phyloP scores from a whole-genome alignment of 2,329 filamentous ascomycete genomes.

The Aspergillus persii region DNA sequence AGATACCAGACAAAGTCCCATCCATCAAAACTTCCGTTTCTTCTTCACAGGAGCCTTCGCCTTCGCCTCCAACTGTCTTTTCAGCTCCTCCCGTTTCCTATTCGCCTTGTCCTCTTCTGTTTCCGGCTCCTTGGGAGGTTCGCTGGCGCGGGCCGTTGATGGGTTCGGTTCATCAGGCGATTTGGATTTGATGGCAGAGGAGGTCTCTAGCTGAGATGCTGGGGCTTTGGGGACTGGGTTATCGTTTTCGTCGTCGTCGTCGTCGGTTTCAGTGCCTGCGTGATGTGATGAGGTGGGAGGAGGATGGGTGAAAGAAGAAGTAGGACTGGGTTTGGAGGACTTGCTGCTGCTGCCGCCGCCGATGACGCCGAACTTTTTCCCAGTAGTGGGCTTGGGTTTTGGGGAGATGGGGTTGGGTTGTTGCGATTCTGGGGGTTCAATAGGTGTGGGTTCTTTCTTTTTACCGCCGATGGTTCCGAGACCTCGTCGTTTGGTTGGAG shows the following conservation, averaged over 20 bases:
- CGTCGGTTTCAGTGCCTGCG: too few relatives aligned
- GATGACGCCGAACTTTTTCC: slow-evolving; percentile 36
- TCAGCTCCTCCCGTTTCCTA: slow-evolving; percentile 56
- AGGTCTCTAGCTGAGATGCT: not conserved
- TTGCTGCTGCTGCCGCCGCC: slow-evolving; percentile 27
- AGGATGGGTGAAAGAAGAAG: not conserved
- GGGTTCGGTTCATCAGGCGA: slow-evolving; percentile 2
- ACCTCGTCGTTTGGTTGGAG: slow-evolving; percentile 14
- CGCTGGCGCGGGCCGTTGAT: not conserved
- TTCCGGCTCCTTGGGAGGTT: slow-evolving; percentile 19
- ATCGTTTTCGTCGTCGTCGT: not conserved
- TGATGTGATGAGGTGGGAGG: not conserved
- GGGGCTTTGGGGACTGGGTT: not conserved
- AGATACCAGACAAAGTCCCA: not conserved
- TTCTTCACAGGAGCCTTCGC: slow-evolving; percentile 56
- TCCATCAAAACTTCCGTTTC: slow-evolving; percentile 53
- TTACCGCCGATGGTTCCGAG: slow-evolving; percentile 34
- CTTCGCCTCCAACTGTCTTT: slow-evolving; percentile 51
- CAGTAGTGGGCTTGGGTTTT: not conserved
- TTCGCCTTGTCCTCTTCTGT: slow-evolving; percentile 55
- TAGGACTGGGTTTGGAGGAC: slow-evolving; percentile 8
- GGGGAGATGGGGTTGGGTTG: not conserved
- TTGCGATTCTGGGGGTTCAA: not conserved
- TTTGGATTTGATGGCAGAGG: not conserved
- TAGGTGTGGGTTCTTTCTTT: slow-evolving; percentile 5